Evolutionary conservation across 495 filamentous ascomycete species (phyloP).

Genomic region (Cudoniella acicularis): DNA sequence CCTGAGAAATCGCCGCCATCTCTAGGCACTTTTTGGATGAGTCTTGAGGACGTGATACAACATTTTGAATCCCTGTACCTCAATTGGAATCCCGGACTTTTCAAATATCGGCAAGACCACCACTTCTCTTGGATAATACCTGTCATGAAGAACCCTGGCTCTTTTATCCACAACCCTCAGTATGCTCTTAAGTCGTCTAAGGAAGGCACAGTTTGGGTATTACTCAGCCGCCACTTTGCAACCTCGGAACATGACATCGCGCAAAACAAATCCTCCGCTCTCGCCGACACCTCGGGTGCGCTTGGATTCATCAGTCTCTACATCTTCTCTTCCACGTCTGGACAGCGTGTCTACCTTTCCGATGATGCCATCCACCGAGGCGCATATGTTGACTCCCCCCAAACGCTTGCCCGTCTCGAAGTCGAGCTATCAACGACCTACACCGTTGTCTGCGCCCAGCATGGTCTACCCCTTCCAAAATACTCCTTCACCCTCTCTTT

Average conservation of each 20-base stretch:
- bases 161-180: slow-evolving; percentile 79
- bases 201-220: slow-evolving; percentile 70
- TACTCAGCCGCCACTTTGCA: slow-evolving; percentile 80
- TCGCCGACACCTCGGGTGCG: slow-evolving; percentile 38
- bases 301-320: slow-evolving; percentile 84
- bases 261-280: slow-evolving; percentile 28
- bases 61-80: slow-evolving; percentile 93
- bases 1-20: slow-evolving; percentile 9
- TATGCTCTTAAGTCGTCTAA: slow-evolving; percentile 59
- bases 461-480: slow-evolving; percentile 61
- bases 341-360: slow-evolving; percentile 67
- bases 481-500: slow-evolving; percentile 84
- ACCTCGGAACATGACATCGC: slow-evolving; percentile 42
- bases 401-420: slow-evolving; percentile 77
- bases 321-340: slow-evolving; percentile 62
- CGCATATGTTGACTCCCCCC: slow-evolving; percentile 90
- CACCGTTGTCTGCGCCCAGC: slow-evolving; percentile 76
- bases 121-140: slow-evolving; percentile 87
- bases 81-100: slow-evolving; percentile 93
- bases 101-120: slow-evolving; percentile 74
- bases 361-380: slow-evolving; percentile 64
- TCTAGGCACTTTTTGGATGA: slow-evolving; percentile 90
- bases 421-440: slow-evolving; percentile 56
- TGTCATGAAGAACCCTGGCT: slow-evolving; percentile 50
- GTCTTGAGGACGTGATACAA: slow-evolving; percentile 75